These are phyloP conservation scores for Fusarium sp. DNA, from an alignment of 2,329 filamentous ascomycete genomes.

Conservation along the genomic window DNA sequence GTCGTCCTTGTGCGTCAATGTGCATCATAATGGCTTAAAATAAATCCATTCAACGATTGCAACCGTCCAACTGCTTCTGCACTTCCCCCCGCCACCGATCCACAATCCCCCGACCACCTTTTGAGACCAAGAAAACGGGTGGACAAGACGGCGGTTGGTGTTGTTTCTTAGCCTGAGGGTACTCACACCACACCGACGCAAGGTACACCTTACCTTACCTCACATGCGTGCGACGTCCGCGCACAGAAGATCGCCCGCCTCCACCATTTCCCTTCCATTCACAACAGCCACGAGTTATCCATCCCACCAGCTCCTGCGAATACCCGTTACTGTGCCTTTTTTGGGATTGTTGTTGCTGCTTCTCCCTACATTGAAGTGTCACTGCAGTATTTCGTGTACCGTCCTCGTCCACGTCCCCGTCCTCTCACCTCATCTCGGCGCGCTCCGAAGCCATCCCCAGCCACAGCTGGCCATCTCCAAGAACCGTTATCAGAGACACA, in stretches of 20 bases:
- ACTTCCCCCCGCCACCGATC: slow-evolving; percentile 20
- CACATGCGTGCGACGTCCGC: not conserved
- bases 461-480: slow-evolving; percentile 21
- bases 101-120: slow-evolving; percentile 19
- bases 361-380: not conserved
- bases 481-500: slow-evolving; percentile 30
- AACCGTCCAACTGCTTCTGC: not conserved
- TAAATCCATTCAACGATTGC: not conserved
- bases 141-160: not conserved
- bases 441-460: slow-evolving; percentile 27
- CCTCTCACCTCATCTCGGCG: slow-evolving; percentile 18
- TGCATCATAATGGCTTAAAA: not conserved
- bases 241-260: slow-evolving; percentile 5
- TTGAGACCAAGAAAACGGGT: not conserved
- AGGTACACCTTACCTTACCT: not conserved
- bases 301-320: slow-evolving; percentile 11
- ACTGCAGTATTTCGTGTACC: not conserved
- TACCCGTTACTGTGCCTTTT: slow-evolving; percentile 14
- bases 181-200: not conserved
- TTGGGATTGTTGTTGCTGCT: not conserved
- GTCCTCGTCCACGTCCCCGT: not conserved
- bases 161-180: slow-evolving; percentile 4
- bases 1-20: not conserved
- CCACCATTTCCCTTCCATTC: slow-evolving; percentile 12
- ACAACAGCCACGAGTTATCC: slow-evolving; percentile 14